phyloP scores from a whole-genome alignment of 23 red algal species.

The Agarophyton chilense region DNA sequence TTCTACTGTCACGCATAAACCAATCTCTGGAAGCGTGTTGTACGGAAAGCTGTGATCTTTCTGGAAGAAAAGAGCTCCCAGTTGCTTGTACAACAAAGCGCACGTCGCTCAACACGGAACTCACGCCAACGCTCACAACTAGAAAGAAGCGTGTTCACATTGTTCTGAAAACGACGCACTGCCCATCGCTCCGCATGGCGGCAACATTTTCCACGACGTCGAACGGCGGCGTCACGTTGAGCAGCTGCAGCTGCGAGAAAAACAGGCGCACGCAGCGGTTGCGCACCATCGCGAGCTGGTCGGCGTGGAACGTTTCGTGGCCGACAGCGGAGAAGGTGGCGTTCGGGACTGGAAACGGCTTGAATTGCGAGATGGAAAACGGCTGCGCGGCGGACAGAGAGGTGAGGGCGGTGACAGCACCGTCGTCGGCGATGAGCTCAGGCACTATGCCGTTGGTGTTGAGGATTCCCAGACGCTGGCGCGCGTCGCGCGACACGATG shows the following conservation, averaged over 20 bases:
- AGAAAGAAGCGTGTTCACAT: not conserved
- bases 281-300: not conserved
- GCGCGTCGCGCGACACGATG: not conserved
- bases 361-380: conserved; percentile 11
- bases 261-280: not conserved
- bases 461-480: not conserved
- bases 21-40: too few relatives aligned
- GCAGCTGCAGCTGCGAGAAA: conserved; percentile 1
- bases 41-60: too few relatives aligned
- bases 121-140: too few relatives aligned
- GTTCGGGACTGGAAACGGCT: not conserved
- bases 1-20: too few relatives aligned
- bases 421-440: not conserved
- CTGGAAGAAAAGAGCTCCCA: too few relatives aligned
- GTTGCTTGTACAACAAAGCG: too few relatives aligned
- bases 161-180: conserved; percentile 19
- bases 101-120: too few relatives aligned
- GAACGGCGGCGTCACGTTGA: not conserved
- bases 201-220: not conserved
- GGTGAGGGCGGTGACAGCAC: not conserved
- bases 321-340: not conserved
- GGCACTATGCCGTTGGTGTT: not conserved
- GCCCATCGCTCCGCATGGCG: not conserved
- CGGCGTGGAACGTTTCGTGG: conserved; percentile 3
- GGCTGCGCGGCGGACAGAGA: not conserved